These are phyloP conservation scores for Pythium phragmitis DNA, from an alignment of 352 stramenopile species.

Conservation along the genomic window DNA sequence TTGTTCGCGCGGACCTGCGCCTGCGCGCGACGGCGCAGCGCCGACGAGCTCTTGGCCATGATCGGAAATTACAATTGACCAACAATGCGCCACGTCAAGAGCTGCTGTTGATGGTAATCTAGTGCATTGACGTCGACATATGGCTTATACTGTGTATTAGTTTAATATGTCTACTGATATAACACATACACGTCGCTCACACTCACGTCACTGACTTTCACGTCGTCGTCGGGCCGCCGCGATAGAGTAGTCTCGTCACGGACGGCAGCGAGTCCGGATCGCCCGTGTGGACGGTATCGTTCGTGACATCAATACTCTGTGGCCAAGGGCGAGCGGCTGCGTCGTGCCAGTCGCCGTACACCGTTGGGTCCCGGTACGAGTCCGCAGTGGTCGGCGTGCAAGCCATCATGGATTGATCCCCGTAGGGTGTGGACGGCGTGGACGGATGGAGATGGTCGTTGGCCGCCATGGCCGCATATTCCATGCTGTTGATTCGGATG, in stretches of 20 bases:
- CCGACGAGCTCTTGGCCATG: conserved; percentile 25
- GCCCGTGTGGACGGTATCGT: conserved; percentile 13
- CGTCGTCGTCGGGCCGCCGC: conserved; percentile 10
- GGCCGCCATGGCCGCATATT: conserved; percentile 6
- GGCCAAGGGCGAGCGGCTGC: conserved; percentile 15
- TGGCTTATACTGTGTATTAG: conserved; percentile 2
- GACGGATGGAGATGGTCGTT: conserved; percentile 1
- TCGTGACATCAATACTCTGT: conserved; percentile 9
- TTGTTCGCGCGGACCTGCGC: conserved; percentile 25
- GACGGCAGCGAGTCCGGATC: conserved; percentile 56
- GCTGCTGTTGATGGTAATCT: conserved; percentile 4
- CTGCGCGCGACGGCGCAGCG: conserved; percentile 30
- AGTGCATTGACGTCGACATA: conserved; percentile 4
- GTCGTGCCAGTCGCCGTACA: conserved; percentile 24
- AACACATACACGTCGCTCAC: not conserved
- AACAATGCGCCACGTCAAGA: conserved; percentile 26
- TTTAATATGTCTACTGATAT: conserved; percentile 18
- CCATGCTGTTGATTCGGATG: conserved; percentile 1
- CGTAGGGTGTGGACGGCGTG: conserved; percentile 22
- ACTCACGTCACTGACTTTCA: not conserved
- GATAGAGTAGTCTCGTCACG: conserved; percentile 61
- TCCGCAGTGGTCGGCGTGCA: conserved; percentile 12
- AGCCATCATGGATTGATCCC: conserved; percentile 24
- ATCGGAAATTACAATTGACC: not conserved
- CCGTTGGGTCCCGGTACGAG: conserved; percentile 14